Evolutionary conservation across 805 yeast species (phyloP).

Genomic region (Ogataea allantospora): DNA sequence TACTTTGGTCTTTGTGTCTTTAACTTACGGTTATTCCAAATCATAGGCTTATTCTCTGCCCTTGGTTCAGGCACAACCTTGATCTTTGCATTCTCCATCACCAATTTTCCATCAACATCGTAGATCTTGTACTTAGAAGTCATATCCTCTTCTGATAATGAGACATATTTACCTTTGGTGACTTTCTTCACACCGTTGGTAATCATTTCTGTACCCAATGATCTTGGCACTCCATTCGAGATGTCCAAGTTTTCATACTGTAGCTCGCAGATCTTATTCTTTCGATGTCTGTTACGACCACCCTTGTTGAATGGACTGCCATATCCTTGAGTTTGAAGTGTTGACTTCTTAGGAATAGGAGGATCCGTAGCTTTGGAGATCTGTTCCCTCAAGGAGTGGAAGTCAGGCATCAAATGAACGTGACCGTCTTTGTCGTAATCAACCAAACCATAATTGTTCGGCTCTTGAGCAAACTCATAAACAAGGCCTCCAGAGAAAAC

Average conservation of each 20-base stretch:
- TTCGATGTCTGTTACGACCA: slow-evolving; percentile 16
- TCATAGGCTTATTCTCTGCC: slow-evolving; percentile 12
- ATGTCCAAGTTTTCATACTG: slow-evolving; percentile 44
- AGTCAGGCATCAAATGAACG: slow-evolving; percentile 44
- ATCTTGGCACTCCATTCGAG: slow-evolving; percentile 43
- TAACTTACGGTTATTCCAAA: slow-evolving; percentile 27
- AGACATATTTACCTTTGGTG: slow-evolving; percentile 48
- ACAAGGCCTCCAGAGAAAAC: slow-evolving; percentile 85
- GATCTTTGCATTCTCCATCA: slow-evolving; percentile 25
- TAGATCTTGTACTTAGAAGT: slow-evolving; percentile 41
- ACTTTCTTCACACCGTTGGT: slow-evolving; percentile 46
- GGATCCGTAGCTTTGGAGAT: slow-evolving; percentile 36
- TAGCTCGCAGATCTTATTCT: slow-evolving; percentile 34
- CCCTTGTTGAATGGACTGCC: slow-evolving; percentile 23
- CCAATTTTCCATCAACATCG: slow-evolving; percentile 41
- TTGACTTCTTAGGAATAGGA: slow-evolving; percentile 22
- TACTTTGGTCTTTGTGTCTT: slow-evolving; percentile 10
- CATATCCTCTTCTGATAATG: slow-evolving; percentile 43
- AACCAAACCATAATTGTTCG: slow-evolving; percentile 77
- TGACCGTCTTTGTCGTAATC: slow-evolving; percentile 43
- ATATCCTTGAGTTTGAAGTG: slow-evolving; percentile 16
- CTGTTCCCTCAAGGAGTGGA: slow-evolving; percentile 41
- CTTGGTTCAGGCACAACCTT: slow-evolving; percentile 28
- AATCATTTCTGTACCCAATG: slow-evolving; percentile 43
- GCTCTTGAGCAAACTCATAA: slow-evolving; percentile 77